Evolutionary conservation across 129 eudicot species (phyloP), one percentile per base, ranked within the genome.

Genomic region (Flaveria trinervia): DNA sequence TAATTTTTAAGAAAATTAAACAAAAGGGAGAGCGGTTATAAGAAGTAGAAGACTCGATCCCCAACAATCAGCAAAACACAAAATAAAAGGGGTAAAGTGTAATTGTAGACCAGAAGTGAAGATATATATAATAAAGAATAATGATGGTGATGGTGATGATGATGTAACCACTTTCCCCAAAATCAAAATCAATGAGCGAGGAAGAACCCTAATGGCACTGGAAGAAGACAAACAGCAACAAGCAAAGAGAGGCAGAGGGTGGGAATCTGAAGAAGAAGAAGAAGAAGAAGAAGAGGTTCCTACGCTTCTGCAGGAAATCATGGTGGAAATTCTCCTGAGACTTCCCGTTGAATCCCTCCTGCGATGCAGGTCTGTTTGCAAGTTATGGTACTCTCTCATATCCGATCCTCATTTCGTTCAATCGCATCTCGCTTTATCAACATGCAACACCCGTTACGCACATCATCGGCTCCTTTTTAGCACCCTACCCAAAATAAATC

Each of bases 271-370:
- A 39, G 4, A 50, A 18, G 54, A 36, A 0, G 26, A 39, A 39
- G 4, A 50, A 18, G 54, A 36, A 0, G 36, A 43, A 39, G 4
- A 50, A 18, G 54, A 36, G 1, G 46, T 50, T 67, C 78, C 74
- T 2, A 16, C 15, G 26, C 61, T 87, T 12, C 86, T 85, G 12
- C 56, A 36, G 7, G 92, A 88, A 22, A 80, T 80, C 33, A 67
- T 73, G 52, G 15, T 41, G 5, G 87, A 84, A 55, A 83, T 88
- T 48, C 84, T 88, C 17, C 45, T 44, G 13, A 73, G 90, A 69
- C 81, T 85, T 64, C 93, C 89, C 17, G 83, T 85, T 44, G 83
- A 81, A 65, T 68, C 83, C 11, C 86, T 88, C 10, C 13, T 79
- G 62, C 83, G 79, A 61, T 81, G 75, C 72, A 83, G 81, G 77